phyloP scores from a whole-genome alignment of 2,329 filamentous ascomycete species.

The Fusarium poae region DNA sequence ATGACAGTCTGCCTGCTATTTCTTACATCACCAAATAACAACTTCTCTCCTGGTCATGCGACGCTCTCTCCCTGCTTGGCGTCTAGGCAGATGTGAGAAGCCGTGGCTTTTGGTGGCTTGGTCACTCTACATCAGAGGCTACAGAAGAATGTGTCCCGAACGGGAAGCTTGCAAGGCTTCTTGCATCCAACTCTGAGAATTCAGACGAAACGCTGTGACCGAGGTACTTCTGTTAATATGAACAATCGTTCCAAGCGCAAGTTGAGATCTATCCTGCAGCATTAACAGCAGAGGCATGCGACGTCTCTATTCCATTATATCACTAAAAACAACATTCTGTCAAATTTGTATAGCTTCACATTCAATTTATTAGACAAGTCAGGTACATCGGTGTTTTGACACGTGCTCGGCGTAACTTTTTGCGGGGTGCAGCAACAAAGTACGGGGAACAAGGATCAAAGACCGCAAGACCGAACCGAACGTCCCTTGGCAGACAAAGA shows the following conservation, averaged over 20 bases:
- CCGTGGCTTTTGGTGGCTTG: conserved; percentile 19
- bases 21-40: conserved; percentile 1
- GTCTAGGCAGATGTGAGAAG: neutral
- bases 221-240: neutral
- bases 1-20: neutral
- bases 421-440: conserved; percentile 33
- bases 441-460: conserved; percentile 21
- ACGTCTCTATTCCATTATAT: too few species aligned
- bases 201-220: conserved; percentile 5
- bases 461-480: conserved; percentile 2
- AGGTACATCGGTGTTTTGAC: conserved; percentile 5
- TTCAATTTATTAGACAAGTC: neutral
- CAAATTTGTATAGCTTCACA: neutral
- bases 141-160: conserved; percentile 14
- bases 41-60: conserved; percentile 18
- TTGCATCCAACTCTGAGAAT: neutral
- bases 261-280: accelerated
- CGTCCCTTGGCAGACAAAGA: conserved; percentile 4
- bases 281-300: neutral
- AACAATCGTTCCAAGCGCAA: too few species aligned
- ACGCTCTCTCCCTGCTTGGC: conserved; percentile 15
- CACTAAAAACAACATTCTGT: too few species aligned
- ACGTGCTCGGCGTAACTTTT: conserved; percentile 20
- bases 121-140: conserved; percentile 15
- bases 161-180: conserved; percentile 5